Evolutionary conservation across 2,329 filamentous ascomycete genomes (phyloP).

Genomic region (Colletotrichum eleusines): DNA sequence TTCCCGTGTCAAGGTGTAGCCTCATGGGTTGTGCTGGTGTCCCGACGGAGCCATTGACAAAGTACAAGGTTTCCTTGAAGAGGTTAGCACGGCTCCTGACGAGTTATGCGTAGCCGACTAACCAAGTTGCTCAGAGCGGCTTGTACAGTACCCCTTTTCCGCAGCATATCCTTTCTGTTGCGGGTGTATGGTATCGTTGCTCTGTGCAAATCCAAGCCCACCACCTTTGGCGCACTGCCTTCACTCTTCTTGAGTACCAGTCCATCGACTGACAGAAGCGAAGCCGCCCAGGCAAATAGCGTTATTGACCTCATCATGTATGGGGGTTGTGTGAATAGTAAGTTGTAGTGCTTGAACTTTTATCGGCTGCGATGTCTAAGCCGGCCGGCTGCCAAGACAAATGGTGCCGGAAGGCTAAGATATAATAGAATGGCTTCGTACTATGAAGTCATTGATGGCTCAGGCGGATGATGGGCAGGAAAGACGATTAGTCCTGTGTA

Average conservation of each 20-base stretch:
- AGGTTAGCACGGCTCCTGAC: constrained; percentile 32
- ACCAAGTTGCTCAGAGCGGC: constrained; percentile 69
- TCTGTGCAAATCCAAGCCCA: constrained; percentile 60
- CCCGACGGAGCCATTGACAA: constrained; percentile 71
- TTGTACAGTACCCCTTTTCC: constrained; percentile 58
- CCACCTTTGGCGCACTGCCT: constrained; percentile 56
- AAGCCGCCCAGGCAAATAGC: constrained; percentile 48
- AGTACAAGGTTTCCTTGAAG: constrained; percentile 70
- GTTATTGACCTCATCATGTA: constrained; percentile 52
- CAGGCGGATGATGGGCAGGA: not conserved
- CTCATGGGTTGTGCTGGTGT: constrained; percentile 70
- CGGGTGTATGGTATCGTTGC: constrained; percentile 43
- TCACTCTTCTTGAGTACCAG: constrained; percentile 49
- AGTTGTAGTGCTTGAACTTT: constrained; percentile 6
- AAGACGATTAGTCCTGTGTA: not conserved
- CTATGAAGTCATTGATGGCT: constrained; percentile 40
- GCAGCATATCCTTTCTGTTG: constrained; percentile 42
- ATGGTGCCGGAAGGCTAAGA: constrained; percentile 12
- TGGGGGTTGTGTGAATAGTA: not conserved
- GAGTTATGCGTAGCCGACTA: constrained; percentile 41
- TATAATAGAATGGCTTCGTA: constrained; percentile 25
- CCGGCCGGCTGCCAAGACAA: constrained; percentile 13
- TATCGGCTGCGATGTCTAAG: not conserved
- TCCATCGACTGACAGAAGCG: constrained; percentile 46
- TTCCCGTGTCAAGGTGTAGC: constrained; percentile 76